Conservation (phyloP, 2,329 filamentous ascomycete genomes). For the Alternaria sp. region DNA sequence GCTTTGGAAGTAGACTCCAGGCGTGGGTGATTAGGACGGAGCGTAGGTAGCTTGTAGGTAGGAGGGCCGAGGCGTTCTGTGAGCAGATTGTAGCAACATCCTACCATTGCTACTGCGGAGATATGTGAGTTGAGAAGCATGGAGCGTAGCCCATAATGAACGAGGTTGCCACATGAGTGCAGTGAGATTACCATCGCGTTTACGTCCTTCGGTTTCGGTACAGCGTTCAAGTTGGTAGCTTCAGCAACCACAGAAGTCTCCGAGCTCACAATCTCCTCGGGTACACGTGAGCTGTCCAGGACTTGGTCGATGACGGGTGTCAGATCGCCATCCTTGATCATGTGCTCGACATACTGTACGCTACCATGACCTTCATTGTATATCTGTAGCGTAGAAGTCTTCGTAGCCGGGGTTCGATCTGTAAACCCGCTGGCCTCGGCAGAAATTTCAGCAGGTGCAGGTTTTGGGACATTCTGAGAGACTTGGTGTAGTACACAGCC, state of each 20-base stretch:
- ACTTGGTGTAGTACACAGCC: constrained; percentile 8
- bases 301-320: constrained; percentile 72
- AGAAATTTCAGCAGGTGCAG: not conserved
- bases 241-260: constrained; percentile 32
- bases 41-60: constrained; percentile 82
- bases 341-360: constrained; percentile 80
- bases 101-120: constrained; percentile 91
- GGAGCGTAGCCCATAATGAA: constrained; percentile 90
- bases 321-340: constrained; percentile 77
- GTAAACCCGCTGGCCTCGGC: not conserved
- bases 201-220: constrained; percentile 44
- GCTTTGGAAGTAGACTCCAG: constrained; percentile 73
- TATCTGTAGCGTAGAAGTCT: constrained; percentile 47
- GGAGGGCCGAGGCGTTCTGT: constrained; percentile 89
- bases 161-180: constrained; percentile 97
- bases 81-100: constrained; percentile 97
- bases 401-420: constrained; percentile 21
- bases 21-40: constrained; percentile 78
- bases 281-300: constrained; percentile 53
- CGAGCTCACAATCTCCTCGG: constrained; percentile 35
- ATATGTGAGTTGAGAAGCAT: constrained; percentile 85
- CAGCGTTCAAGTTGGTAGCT: constrained; percentile 34
- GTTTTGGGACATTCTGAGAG: not conserved
- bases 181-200: constrained; percentile 89
- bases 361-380: constrained; percentile 71